Evolutionary conservation across 257 asterid species (phyloP).

Genomic region (Solanum phureja): DNA sequence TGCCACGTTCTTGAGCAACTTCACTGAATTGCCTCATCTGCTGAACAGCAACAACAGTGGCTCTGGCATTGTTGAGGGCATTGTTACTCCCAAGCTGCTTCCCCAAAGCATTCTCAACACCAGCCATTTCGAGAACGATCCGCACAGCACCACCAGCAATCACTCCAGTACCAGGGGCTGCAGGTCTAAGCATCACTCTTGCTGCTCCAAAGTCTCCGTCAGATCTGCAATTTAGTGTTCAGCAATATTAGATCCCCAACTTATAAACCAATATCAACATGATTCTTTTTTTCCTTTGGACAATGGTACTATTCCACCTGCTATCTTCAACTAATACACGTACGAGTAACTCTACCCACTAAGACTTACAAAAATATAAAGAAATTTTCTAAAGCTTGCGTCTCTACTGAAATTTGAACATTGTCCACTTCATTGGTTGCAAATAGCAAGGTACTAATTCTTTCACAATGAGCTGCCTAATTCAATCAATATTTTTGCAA

Average conservation of each 20-base stretch:
- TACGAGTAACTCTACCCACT: background rate
- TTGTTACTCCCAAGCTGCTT: constrained; percentile 94
- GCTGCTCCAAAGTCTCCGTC: constrained; percentile 94
- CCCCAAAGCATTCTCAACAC: constrained; percentile 88
- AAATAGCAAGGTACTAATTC: background rate
- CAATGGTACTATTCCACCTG: background rate
- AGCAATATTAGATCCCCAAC: background rate
- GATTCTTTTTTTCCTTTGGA: background rate
- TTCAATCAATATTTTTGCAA: background rate
- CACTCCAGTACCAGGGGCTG: constrained; percentile 95
- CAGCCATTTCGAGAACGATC: constrained; percentile 81
- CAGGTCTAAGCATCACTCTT: constrained; percentile 92
- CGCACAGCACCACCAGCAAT: constrained; percentile 97
- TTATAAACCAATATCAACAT: background rate
- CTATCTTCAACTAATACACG: background rate
- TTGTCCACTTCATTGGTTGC: background rate
- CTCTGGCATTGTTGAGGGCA: constrained; percentile 91
- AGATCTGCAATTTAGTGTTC: constrained; percentile 25
- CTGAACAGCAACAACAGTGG: constrained; percentile 79
- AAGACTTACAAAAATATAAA: background rate
- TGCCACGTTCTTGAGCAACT: constrained; percentile 84
- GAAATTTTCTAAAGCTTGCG: background rate
- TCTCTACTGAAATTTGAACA: background rate
- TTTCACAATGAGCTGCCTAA: background rate
- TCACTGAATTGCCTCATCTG: constrained; percentile 84